Conservation (phyloP, 2,329 filamentous ascomycete species). For the Amylocarpus encephaloides region DNA sequence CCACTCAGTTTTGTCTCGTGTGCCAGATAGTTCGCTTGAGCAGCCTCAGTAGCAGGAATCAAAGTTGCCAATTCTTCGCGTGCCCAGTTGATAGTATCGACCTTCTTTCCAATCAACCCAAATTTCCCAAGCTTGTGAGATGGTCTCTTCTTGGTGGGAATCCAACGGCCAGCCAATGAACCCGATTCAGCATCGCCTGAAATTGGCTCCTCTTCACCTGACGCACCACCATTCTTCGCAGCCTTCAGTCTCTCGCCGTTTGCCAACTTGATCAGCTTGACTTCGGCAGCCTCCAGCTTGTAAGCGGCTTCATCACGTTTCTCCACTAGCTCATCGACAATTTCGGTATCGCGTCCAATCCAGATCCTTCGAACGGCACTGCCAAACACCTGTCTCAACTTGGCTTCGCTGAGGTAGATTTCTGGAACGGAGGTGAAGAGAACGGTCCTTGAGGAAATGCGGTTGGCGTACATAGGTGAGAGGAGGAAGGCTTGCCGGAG, state of each 20-base stretch:
- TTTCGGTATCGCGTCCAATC: slow-evolving; percentile 70
- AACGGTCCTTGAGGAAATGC: slow-evolving; percentile 84
- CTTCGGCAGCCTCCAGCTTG: slow-evolving; percentile 80
- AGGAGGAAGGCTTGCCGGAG: slow-evolving; percentile 87
- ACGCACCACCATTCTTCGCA: slow-evolving; percentile 51
- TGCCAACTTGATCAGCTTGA: slow-evolving; percentile 73
- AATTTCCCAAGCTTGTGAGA: slow-evolving; percentile 67
- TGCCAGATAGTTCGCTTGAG: slow-evolving; percentile 59
- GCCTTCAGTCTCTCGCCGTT: slow-evolving; percentile 66
- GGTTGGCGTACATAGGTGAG: slow-evolving; percentile 74
- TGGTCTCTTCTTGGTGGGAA: slow-evolving; percentile 67
- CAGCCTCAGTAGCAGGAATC: slow-evolving; percentile 62
- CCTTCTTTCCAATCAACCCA: slow-evolving; percentile 72
- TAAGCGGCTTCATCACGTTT: slow-evolving; percentile 74
- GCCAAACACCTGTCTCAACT: slow-evolving; percentile 74
- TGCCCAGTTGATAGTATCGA: slow-evolving; percentile 90
- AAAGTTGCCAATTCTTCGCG: slow-evolving; percentile 71
- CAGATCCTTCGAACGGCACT: slow-evolving; percentile 76
- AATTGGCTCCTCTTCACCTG: slow-evolving; percentile 37
- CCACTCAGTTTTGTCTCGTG: slow-evolving; percentile 53
- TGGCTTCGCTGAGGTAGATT: slow-evolving; percentile 69
- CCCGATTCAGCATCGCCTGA: slow-evolving; percentile 61
- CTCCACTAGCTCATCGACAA: slow-evolving; percentile 74
- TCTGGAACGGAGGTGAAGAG: slow-evolving; percentile 81
- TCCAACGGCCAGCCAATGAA: slow-evolving; percentile 66